Evolutionary conservation across 2,329 filamentous ascomycete genomes (phyloP), one percentile per base, ranked within the genome.

Genomic region (Leptographium flavum): DNA sequence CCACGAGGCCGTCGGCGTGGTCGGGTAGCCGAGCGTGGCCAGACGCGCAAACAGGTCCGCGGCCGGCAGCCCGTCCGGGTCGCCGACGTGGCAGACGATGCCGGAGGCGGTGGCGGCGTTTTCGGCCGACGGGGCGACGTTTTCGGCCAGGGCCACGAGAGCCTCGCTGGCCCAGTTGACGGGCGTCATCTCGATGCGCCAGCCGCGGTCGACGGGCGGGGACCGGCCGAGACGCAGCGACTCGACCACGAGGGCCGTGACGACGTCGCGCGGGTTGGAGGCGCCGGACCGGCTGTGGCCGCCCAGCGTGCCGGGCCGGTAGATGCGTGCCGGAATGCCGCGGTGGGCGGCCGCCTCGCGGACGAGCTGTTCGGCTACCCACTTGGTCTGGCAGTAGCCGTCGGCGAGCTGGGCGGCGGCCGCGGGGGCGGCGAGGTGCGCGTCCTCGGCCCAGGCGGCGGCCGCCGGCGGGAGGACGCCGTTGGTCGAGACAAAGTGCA

Each of bases 121-220:
- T 17, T 11, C 17, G 17, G 13, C 31, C n/a, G n/a, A n/a, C n/a
- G n/a, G n/a, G 21, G 6, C 10, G 21, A 25, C 14, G 14, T 6
- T 31, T n/a, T 43, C 39, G 35, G 79, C 72, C 19, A 88, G 70
- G 17, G 81, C 76, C 22, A 83, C 66, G 52, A 90, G 84, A 4
- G 82, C 77, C 50, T 77, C 78, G 62, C 79, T 83, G 47, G 87
- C 82, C 55, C 85, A 87, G 60, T 90, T 83, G 14, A 87, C 84
- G 0, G 84, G 83, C 0, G 84, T 87, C 83, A 88, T 88, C 63
- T 90, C 84, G 1, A 82, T 74, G 42, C 79, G 75, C 84, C 84
- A 90, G 36, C 87, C 77, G 44, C 83, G 71, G 0, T 84, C 83
- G 1, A 74, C 74, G 11, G 41, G 41, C 17, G 41, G 41, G 2